These are phyloP conservation scores for Helotiales sp. DNA, from an alignment of 2,329 filamentous ascomycete species.

Conservation along the genomic window DNA sequence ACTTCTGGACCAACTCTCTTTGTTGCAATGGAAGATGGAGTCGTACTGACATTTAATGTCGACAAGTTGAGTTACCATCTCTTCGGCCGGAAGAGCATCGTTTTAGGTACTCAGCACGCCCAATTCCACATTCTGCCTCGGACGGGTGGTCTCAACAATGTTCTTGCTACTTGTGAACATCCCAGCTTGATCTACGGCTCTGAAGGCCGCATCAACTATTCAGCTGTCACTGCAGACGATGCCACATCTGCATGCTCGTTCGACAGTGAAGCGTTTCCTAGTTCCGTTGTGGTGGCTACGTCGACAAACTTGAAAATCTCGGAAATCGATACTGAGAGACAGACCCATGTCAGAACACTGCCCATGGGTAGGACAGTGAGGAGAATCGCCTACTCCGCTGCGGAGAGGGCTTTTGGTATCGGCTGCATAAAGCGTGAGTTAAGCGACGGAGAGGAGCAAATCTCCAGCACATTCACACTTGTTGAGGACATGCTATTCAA, in stretches of 20 bases:
- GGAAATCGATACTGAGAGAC: constrained; percentile 79
- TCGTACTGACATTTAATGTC: constrained; percentile 82
- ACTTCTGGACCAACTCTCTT: constrained; percentile 74
- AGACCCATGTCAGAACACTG: constrained; percentile 85
- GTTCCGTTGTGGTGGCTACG: constrained; percentile 81
- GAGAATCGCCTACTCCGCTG: constrained; percentile 82
- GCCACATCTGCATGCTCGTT: constrained; percentile 83
- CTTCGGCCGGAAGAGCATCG: constrained; percentile 76
- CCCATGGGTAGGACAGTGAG: constrained; percentile 82
- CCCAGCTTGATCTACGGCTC: constrained; percentile 91
- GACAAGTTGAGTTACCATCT: constrained; percentile 65
- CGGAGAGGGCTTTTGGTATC: constrained; percentile 80
- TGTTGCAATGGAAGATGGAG: constrained; percentile 89
- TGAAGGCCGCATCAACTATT: constrained; percentile 88
- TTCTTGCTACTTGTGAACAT: constrained; percentile 94
- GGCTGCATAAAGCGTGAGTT: constrained; percentile 82
- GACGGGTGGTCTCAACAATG: constrained; percentile 69
- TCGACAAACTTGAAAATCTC: constrained; percentile 78
- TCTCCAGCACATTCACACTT: constrained; percentile 82
- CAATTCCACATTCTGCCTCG: constrained; percentile 79
- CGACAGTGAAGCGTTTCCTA: constrained; percentile 79
- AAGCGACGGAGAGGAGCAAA: constrained; percentile 70
- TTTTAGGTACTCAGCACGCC: constrained; percentile 85
- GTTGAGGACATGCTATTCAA: constrained; percentile 91
- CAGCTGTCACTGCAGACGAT: constrained; percentile 88